Evolutionary conservation across 202 grass and related monocot genomes (phyloP).

Genomic region (Digitaria exilis): DNA sequence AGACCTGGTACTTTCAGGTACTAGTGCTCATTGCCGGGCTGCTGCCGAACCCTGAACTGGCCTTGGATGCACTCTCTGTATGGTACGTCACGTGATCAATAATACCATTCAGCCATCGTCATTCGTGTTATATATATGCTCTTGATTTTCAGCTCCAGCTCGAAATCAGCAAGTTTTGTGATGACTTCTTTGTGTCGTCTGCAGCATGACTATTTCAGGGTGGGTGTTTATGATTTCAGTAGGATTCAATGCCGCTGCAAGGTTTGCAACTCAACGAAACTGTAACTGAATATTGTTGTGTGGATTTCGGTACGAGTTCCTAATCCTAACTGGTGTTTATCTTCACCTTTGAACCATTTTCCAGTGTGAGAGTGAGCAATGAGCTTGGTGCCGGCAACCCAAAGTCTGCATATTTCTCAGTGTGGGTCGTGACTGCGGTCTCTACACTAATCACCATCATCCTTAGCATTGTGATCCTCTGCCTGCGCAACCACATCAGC

Average conservation of each 20-base stretch:
- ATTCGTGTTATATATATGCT: neutral
- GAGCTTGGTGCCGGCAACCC: constrained; percentile 85
- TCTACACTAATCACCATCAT: constrained; percentile 37
- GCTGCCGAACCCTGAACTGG: constrained; percentile 63
- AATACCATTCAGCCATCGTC: neutral
- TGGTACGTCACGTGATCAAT: constrained; percentile 65
- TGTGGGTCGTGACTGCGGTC: constrained; percentile 60
- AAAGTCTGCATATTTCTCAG: constrained; percentile 69
- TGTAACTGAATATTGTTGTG: neutral
- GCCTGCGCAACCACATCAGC: constrained; percentile 67
- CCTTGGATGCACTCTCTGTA: constrained; percentile 66
- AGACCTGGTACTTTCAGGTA: constrained; percentile 88
- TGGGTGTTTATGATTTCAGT: constrained; percentile 94
- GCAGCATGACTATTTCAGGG: constrained; percentile 75
- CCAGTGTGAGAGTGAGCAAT: constrained; percentile 84
- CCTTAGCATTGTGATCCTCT: constrained; percentile 53
- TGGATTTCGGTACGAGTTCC: neutral
- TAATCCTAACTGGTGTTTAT: neutral
- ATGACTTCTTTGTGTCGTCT: neutral
- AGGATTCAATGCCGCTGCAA: constrained; percentile 89
- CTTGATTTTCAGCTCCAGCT: neutral
- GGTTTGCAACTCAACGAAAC: constrained; percentile 24
- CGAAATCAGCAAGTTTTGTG: neutral
- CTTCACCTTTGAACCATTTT: neutral
- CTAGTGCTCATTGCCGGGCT: constrained; percentile 74